Percentiles rank a stretch among this genome's conserved stretches.
Conservation (phyloP, 768 basidiomycete genomes). For the Pulveroboletus ravenelii region DNA sequence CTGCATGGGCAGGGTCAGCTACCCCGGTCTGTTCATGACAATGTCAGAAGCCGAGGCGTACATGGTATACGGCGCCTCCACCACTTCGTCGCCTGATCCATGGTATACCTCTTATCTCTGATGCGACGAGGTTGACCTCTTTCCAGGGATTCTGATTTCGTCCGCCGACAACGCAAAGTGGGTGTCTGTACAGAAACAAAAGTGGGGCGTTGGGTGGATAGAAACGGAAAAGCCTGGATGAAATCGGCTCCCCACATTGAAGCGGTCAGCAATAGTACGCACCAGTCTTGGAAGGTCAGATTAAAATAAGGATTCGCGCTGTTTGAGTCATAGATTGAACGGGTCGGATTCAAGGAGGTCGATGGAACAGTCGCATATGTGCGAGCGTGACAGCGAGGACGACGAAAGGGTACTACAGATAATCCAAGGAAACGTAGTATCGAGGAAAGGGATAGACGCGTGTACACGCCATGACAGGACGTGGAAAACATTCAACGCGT, state of each 20-base stretch:
- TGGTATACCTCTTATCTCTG: conserved; percentile 53
- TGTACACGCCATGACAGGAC: conserved; percentile 29
- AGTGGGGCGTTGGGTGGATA: conserved; percentile 62
- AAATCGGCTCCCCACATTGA: conserved; percentile 26
- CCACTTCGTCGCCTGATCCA: conserved; percentile 86
- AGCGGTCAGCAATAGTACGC: conserved; percentile 15
- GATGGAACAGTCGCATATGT: conserved; percentile 10
- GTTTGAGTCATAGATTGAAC: conserved; percentile 66
- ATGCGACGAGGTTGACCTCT: conserved; percentile 73
- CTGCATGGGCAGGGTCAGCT: conserved; percentile 25
- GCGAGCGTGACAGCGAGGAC: conserved; percentile 3
- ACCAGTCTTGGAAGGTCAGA: conserved; percentile 90
- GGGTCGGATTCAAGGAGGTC: conserved; percentile 32
- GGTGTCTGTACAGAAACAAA: conserved; percentile 82
- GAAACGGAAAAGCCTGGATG: conserved; percentile 72
- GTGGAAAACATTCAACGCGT: conserved; percentile 25
- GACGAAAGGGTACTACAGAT: not conserved
- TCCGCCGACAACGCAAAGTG: conserved; percentile 88
- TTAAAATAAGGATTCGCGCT: conserved; percentile 87
- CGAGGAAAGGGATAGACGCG: conserved; percentile 8
- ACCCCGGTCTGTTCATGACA: not conserved
- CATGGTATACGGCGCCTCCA: conserved; percentile 96
- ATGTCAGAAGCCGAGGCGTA: conserved; percentile 34
- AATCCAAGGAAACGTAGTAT: not conserved
- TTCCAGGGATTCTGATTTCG: conserved; percentile 99